Conservation (phyloP, 228 moss, liverwort and hornwort species). For the Sphagnum fallax region DNA sequence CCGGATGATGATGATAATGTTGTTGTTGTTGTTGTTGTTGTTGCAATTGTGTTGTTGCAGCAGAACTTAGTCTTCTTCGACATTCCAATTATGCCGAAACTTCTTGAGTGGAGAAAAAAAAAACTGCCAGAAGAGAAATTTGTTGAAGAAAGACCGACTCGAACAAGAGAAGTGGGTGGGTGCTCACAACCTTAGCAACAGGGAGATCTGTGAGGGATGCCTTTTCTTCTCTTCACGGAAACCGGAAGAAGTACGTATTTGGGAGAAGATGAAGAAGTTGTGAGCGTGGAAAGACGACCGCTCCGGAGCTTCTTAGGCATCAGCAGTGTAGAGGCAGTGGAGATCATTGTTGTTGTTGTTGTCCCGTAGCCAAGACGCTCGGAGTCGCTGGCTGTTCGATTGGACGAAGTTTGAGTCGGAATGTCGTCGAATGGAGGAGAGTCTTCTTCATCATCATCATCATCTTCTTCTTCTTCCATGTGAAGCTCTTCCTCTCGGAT, state of each 20-base stretch:
- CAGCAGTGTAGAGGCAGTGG: conserved; percentile 76
- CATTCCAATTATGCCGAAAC: too few relatives aligned
- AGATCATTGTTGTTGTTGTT: conserved; percentile 22
- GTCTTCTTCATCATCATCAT: conserved; percentile 82
- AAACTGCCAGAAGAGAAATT: too few relatives aligned
- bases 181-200: conserved; percentile 38
- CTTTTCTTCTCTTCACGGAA: conserved; percentile 88
- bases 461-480: conserved; percentile 42
- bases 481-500: too few relatives aligned
- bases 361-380: conserved; percentile 57
- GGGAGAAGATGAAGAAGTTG: conserved; percentile 43
- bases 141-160: too few relatives aligned
- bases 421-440: conserved; percentile 64
- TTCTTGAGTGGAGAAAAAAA: too few relatives aligned
- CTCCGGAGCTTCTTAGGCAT: conserved; percentile 86
- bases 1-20: too few relatives aligned
- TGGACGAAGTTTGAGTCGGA: conserved; percentile 69
- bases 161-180: too few relatives aligned
- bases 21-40: too few relatives aligned
- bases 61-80: too few relatives aligned
- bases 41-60: too few relatives aligned
- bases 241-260: conserved; percentile 76
- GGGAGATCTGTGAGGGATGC: conserved; percentile 94
- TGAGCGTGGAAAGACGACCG: conserved; percentile 55
- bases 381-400: conserved; percentile 64